phyloP scores from a whole-genome alignment of 163 green algal genomes.

The Coccomyxa subellipsoidea region DNA sequence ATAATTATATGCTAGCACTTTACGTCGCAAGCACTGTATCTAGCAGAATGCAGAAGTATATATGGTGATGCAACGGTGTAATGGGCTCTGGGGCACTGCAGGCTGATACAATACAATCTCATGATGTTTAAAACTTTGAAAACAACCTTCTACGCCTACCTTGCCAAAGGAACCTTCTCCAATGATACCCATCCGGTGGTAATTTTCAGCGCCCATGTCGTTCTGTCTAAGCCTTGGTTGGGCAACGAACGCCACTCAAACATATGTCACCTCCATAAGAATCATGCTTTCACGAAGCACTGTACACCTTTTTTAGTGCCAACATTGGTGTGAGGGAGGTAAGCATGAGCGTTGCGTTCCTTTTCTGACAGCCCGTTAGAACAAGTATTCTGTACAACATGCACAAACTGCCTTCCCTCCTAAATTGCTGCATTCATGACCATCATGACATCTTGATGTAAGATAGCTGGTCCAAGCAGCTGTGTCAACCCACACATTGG shows the following conservation, averaged over 20 bases:
- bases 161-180: constrained; percentile 97
- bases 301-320: not conserved
- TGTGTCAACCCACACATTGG: too few species aligned
- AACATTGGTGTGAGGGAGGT: not conserved
- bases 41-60: not conserved
- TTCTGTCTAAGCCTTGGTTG: not conserved
- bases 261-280: not conserved
- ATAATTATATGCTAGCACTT: not conserved
- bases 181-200: constrained; percentile 85
- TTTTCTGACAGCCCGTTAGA: not conserved
- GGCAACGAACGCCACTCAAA: not conserved
- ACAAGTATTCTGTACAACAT: too few species aligned
- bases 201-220: constrained; percentile 51
- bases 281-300: not conserved
- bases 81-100: not conserved
- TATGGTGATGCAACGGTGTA: not conserved
- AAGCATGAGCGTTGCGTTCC: not conserved
- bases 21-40: not conserved
- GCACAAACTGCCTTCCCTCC: too few species aligned
- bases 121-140: not conserved
- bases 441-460: too few species aligned
- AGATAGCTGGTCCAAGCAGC: too few species aligned
- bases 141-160: constrained; percentile 43
- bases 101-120: not conserved
- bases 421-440: too few species aligned